phyloP scores from a whole-genome alignment of 768 basidiomycete genomes.

The Polyporus arcularius region DNA sequence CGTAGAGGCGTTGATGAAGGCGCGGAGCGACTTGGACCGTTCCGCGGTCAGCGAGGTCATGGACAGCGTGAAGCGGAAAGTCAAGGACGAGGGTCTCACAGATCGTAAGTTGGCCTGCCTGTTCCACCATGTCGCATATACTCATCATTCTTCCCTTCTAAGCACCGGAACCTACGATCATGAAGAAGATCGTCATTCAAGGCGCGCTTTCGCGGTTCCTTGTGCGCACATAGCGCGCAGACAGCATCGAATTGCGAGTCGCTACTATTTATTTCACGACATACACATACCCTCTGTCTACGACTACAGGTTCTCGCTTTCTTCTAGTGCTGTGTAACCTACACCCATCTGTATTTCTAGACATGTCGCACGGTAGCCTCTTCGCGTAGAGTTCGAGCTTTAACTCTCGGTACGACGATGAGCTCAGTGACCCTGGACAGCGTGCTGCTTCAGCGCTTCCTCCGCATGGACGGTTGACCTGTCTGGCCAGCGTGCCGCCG shows the following conservation, averaged over 20 bases:
- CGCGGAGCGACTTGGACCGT: constrained; percentile 90
- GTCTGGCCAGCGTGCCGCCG: constrained; percentile 77
- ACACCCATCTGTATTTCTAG: constrained; percentile 16
- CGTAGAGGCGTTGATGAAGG: constrained; percentile 87
- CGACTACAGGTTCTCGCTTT: constrained; percentile 3
- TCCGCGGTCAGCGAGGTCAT: constrained; percentile 86
- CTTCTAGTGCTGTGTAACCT: constrained; percentile 7
- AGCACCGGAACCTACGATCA: constrained; percentile 85
- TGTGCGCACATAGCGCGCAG: constrained; percentile 14
- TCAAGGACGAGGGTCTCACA: constrained; percentile 81
- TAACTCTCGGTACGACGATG: background rate
- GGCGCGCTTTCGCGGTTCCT: constrained; percentile 77
- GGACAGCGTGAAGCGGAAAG: constrained; percentile 90
- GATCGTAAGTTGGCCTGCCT: constrained; percentile 62
- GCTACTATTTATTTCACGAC: background rate
- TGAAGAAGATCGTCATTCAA: constrained; percentile 86
- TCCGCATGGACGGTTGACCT: constrained; percentile 42
- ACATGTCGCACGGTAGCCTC: background rate
- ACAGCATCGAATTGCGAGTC: background rate
- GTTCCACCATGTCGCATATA: constrained; percentile 14
- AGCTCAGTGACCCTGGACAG: background rate
- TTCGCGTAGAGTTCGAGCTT: background rate
- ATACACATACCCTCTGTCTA: constrained; percentile 7
- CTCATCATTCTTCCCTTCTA: background rate
- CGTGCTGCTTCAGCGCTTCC: constrained; percentile 23